Percentiles rank a stretch among this genome's conserved stretches.
Conservation (phyloP, 495 filamentous ascomycete species). For the Baudoinia panamericana region DNA sequence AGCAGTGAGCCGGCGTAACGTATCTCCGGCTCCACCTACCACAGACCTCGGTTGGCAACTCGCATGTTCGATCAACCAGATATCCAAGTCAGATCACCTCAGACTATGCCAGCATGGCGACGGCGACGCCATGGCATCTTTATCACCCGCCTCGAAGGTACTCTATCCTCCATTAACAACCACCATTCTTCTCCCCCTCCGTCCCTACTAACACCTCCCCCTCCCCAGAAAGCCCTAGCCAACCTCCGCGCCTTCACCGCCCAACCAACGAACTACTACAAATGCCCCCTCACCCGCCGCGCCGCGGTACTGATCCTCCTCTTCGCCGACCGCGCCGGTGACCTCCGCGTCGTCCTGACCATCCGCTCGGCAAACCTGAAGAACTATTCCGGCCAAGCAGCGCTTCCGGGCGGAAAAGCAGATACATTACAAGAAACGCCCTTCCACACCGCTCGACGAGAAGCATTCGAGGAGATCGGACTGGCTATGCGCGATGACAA, state of each 20-base stretch:
- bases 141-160: slow-evolving; percentile 44
- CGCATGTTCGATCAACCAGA: no score
- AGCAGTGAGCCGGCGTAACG: no score
- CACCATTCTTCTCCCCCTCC: slow-evolving; percentile 6
- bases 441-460: slow-evolving; percentile 69
- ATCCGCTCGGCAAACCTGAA: slow-evolving; percentile 66
- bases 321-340: slow-evolving; percentile 64
- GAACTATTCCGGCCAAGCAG: slow-evolving; percentile 64
- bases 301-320: slow-evolving; percentile 78
- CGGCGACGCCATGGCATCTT: slow-evolving; percentile 37
- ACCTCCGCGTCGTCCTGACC: slow-evolving; percentile 71
- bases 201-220: slow-evolving; percentile 18
- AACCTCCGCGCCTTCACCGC: slow-evolving; percentile 57
- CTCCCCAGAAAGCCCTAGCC: slow-evolving; percentile 55
- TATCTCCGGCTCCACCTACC: no score
- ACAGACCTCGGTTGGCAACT: no score
- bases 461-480: slow-evolving; percentile 85
- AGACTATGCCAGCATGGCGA: no score
- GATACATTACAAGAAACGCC: slow-evolving; percentile 37
- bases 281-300: slow-evolving; percentile 55
- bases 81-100: no score
- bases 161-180: slow-evolving; percentile 23
- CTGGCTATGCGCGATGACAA: slow-evolving; percentile 51
- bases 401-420: slow-evolving; percentile 64
- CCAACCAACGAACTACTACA: slow-evolving; percentile 46